phyloP scores from a whole-genome alignment of 441 rosid species.

The Daphne laureola region DNA sequence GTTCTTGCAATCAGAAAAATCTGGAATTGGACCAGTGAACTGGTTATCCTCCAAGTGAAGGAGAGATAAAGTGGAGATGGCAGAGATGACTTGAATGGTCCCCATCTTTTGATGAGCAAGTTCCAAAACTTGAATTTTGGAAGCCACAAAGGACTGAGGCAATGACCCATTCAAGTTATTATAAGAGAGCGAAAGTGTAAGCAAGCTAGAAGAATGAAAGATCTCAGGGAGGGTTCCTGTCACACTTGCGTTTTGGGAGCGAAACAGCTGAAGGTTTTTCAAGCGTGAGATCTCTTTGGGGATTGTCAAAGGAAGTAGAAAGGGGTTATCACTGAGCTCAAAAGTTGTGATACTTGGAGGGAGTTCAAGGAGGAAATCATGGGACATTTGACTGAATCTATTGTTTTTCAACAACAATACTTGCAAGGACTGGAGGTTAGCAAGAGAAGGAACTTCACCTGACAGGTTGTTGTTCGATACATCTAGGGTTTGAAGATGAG shows the following conservation, averaged over 20 bases:
- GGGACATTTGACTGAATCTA: background rate
- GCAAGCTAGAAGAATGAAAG: background rate
- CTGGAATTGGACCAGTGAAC: too few relatives aligned
- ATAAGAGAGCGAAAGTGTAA: background rate
- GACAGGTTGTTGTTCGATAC: constrained; percentile 15
- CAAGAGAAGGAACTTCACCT: background rate
- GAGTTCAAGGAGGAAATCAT: background rate
- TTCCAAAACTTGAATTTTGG: background rate
- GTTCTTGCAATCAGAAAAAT: too few relatives aligned
- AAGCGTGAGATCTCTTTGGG: background rate
- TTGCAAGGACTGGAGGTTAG: background rate
- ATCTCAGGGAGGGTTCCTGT: constrained; percentile 1
- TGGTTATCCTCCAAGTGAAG: constrained; percentile 23
- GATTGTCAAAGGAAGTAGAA: constrained; percentile 2
- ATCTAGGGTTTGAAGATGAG: background rate
- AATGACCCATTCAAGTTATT: constrained; percentile 5
- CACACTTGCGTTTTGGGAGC: background rate
- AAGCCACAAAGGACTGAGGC: background rate
- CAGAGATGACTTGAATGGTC: constrained; percentile 20
- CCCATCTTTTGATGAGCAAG: constrained; percentile 16
- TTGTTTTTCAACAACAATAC: background rate
- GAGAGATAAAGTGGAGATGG: constrained; percentile 25
- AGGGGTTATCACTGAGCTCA: background rate
- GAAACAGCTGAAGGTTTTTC: background rate
- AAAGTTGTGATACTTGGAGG: background rate